phyloP scores from a whole-genome alignment of 306 rosid genomes.

The Quercus robur region DNA sequence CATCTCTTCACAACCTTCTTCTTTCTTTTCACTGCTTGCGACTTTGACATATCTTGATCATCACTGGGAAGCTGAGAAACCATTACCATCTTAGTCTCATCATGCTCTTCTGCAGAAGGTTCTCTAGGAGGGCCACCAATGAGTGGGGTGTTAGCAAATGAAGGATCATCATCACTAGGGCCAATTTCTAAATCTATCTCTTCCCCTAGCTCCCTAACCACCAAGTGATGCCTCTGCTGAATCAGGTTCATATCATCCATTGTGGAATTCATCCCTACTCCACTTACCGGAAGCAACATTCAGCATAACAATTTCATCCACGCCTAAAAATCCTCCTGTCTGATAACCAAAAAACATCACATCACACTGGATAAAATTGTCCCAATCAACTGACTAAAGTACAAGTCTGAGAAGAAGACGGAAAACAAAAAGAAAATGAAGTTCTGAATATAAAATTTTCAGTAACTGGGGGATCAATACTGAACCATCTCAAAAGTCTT shows the following conservation, averaged over 20 bases:
- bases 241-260: constrained; percentile 94
- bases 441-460: neutral
- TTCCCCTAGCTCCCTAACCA: constrained; percentile 89
- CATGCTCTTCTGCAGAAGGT: constrained; percentile 74
- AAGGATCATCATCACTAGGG: constrained; percentile 90
- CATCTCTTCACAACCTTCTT: constrained; percentile 99
- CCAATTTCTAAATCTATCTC: constrained; percentile 98
- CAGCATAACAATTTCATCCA: constrained; percentile 71
- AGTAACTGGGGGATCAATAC: neutral
- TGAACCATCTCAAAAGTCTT: constrained; percentile 16
- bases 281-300: constrained; percentile 67
- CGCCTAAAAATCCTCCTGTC: constrained; percentile 23
- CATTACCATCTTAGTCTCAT: constrained; percentile 76
- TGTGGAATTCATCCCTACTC: constrained; percentile 81
- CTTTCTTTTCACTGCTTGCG: constrained; percentile 71
- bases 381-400: neutral
- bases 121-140: constrained; percentile 71
- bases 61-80: constrained; percentile 77
- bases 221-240: constrained; percentile 97
- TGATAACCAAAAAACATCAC: constrained; percentile 9
- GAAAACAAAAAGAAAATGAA: constrained; percentile 1
- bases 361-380: neutral
- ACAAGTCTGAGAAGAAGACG: neutral
- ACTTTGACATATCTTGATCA: constrained; percentile 71
- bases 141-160: constrained; percentile 72